Evolutionary conservation across 352 stramenopile genomes (phyloP).

Genomic region (Phytophthora fragariae): DNA sequence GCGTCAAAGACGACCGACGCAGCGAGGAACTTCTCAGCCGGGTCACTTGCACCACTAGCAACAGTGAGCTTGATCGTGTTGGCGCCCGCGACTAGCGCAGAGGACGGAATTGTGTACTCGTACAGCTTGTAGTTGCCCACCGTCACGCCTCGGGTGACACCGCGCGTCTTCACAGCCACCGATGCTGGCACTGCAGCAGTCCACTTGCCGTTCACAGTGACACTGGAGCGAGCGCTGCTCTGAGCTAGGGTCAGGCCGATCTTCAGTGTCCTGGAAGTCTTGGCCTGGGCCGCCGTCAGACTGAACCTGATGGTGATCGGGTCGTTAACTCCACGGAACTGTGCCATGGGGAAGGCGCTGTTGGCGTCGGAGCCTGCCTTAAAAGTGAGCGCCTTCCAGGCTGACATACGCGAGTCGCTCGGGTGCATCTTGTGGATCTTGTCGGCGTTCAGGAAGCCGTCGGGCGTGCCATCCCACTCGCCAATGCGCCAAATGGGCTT

Average conservation of each 20-base stretch:
- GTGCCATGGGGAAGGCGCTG: slow-evolving; percentile 48
- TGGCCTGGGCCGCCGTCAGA: slow-evolving; percentile 35
- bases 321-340: slow-evolving; percentile 60
- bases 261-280: slow-evolving; percentile 35
- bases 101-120: slow-evolving; percentile 53
- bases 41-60: slow-evolving; percentile 50
- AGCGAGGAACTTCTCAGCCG: slow-evolving; percentile 49
- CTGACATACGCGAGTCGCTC: slow-evolving; percentile 51
- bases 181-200: slow-evolving; percentile 39
- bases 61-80: slow-evolving; percentile 51
- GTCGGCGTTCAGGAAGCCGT: slow-evolving; percentile 57
- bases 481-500: slow-evolving; percentile 53
- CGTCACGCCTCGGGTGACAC: slow-evolving; percentile 55
- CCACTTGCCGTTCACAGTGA: slow-evolving; percentile 52
- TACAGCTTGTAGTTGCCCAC: slow-evolving; percentile 64
- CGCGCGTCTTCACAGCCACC: slow-evolving; percentile 53
- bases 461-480: slow-evolving; percentile 45
- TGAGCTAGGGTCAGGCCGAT: slow-evolving; percentile 60
- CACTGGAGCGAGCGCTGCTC: slow-evolving; percentile 42
- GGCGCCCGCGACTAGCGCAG: slow-evolving; percentile 35
- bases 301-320: slow-evolving; percentile 46
- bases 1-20: slow-evolving; percentile 61
- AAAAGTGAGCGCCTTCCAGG: slow-evolving; percentile 42
- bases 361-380: slow-evolving; percentile 23
- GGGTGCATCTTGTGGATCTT: slow-evolving; percentile 68